Percentiles rank a stretch among this genome's conserved stretches.
phyloP scores from a whole-genome alignment of 768 basidiomycete genomes.

The Hygrocybe punicea region DNA sequence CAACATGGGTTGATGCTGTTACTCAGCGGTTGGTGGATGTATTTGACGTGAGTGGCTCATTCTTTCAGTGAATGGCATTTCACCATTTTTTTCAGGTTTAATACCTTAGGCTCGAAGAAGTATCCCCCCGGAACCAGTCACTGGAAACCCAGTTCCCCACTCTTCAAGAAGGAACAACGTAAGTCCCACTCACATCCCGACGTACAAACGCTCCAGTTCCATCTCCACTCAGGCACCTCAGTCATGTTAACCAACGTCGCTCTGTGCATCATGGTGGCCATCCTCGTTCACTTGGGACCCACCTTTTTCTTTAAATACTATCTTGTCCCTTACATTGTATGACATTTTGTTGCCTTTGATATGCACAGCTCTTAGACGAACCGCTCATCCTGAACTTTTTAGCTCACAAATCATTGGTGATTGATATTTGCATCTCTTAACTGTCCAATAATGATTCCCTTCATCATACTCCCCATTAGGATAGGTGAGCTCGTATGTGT shows the following conservation, averaged over 20 bases:
- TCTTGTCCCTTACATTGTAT: slow-evolving; percentile 49
- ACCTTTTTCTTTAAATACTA: slow-evolving; percentile 40
- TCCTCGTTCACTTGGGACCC: slow-evolving; percentile 28
- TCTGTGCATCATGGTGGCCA: slow-evolving; percentile 38
- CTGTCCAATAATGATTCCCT: too few species aligned
- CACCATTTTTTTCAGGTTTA: slow-evolving; percentile 29
- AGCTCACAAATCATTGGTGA: slow-evolving; percentile 11
- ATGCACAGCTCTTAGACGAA: too few species aligned
- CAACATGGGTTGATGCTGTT: neutral
- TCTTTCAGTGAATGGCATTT: slow-evolving; percentile 8
- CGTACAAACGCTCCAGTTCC: too few species aligned
- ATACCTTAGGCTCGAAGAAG: slow-evolving; percentile 45
- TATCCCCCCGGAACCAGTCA: slow-evolving; percentile 47
- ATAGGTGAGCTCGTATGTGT: too few species aligned
- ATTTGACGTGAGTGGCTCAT: slow-evolving; percentile 31
- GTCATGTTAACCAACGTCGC: slow-evolving; percentile 45
- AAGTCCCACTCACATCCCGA: slow-evolving; percentile 4
- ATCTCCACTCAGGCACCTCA: neutral
- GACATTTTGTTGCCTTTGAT: slow-evolving; percentile 16
- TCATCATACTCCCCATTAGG: neutral
- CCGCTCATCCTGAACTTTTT: neutral
- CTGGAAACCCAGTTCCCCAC: slow-evolving; percentile 40
- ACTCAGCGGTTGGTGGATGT: slow-evolving; percentile 48
- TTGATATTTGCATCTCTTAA: too few species aligned
- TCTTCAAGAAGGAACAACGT: slow-evolving; percentile 49